Base-by-base conservation (phyloP, 208 protist species). In the Crithidia expoeki region DNA sequence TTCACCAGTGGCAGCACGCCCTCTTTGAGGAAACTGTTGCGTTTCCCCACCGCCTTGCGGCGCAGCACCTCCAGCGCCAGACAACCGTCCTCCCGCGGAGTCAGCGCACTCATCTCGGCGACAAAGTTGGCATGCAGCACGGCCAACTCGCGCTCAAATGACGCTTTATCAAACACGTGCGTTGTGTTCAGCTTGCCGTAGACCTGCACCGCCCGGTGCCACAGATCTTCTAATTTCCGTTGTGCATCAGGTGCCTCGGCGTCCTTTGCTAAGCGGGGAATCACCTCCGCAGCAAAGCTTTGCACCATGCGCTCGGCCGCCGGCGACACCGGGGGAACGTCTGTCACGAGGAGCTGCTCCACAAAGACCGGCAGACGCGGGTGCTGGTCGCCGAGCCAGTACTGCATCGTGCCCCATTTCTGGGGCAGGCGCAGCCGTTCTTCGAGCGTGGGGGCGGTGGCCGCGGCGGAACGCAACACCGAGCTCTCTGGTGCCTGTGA, bases 1-100 rank as follows among this genome's bases (percentile, higher is more conserved):
- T 36, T 51, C 28, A 87, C 73, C 47, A 89, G 42, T 36, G 79
- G 80, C 60, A 89, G 46, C 17, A 94, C 68, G 19, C 70, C 68
- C 19, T 84, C 79, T 52, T 79, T 57, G 33, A 96, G 68, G 19
- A 83, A 80, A 9, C 32, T 33, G 69, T 96, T 96, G 40, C 88
- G 91, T 51, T 72, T 51, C 62, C 83, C 55, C 12, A 94, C 53
- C 1, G 81, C 80, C 64, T 83, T 85, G 47, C 91, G 88, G 9
- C 81, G 80, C 47, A 96, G 80, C 57, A 93, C 84, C 73, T 92
- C 88, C n/a, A 93, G 40, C n/a, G 85, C 91, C 28, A 94, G 58
- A 4, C 33, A 11, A 16, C 79, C 66, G 44, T 89, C 81, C 68
- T 87, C 70, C 19, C 71, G 62, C 19, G 28, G 36, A 14, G 68